Base-by-base conservation (phyloP, 495 filamentous ascomycete species). In the Talaromyces liani region DNA sequence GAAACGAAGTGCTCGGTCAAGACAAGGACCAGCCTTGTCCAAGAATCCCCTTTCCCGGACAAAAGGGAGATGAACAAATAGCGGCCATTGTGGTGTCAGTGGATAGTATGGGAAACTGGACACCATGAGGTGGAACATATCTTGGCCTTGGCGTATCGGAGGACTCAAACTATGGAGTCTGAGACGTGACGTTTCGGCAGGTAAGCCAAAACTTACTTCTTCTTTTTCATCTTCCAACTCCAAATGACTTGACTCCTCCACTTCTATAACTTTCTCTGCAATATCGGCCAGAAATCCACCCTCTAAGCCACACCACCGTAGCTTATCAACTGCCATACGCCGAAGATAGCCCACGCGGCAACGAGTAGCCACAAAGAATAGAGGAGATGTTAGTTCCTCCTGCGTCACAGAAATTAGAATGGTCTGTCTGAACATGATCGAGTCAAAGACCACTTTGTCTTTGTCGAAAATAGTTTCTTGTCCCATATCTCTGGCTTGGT, bases 341-440 rank as follows among this genome's bases (percentile, higher is more conserved):
- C 57, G 57, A 41, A 41, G 16, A 25, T 60, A 29, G n/a, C 20
- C 34, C 16, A 60, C 31, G 18, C 57, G 29, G 57, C 57, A 60
- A 60, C 57, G 57, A 9, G 57, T 41, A 24, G 57, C 57, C 18
- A 60, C 57, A 41, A 60, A 60, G 34, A 60, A 60, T n/a, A 60
- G 31, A 8, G 33, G 57, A 18, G 57, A 14, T 36, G 25, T 60
- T 12, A 60, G 27, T 22, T 60, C 33, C 12, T 36, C 57, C 27
- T 41, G 29, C 8, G 57, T 25, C 29, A 60, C 20, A 41, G 57
- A 36, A 7, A 39, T 60, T n/a, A 60, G 34, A 10, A 60, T 60
- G 16, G 31, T 60, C 20, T 34, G 24, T 41, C 57, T 34, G 34
- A 60, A 60, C 57, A 60, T 60, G 27, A 34, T 60, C 34, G 12